Evolutionary conservation across 495 filamentous ascomycete species (phyloP).

Genomic region (Antarctomyces pellizariae): DNA sequence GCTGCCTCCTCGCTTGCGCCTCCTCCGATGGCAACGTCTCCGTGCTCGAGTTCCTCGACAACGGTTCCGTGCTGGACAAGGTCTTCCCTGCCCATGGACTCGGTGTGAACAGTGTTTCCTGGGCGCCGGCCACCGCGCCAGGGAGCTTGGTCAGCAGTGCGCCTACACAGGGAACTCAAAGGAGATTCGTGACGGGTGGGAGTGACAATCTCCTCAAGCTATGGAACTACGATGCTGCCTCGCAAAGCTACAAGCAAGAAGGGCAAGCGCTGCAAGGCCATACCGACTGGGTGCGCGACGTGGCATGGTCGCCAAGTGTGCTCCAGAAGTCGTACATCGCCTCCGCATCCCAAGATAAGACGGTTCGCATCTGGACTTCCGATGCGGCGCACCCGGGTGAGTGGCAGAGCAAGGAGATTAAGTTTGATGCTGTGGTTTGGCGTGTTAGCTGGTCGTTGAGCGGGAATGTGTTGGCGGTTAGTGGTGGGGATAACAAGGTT

Average conservation of each 20-base stretch:
- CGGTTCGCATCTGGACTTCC: constrained; percentile 87
- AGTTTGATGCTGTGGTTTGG: constrained; percentile 81
- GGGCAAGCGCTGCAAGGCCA: constrained; percentile 44
- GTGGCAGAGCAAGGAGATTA: constrained; percentile 65
- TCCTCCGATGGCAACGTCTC: constrained; percentile 79
- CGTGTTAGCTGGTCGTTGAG: constrained; percentile 93
- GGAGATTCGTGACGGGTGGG: constrained; percentile 82
- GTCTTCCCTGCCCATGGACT: constrained; percentile 80
- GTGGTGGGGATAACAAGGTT: constrained; percentile 89
- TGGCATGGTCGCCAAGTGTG: constrained; percentile 87
- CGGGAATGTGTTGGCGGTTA: constrained; percentile 89
- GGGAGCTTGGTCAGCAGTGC: constrained; percentile 56
- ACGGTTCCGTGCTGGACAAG: constrained; percentile 60
- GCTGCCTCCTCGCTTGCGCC: constrained; percentile 85
- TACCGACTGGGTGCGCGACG: constrained; percentile 93
- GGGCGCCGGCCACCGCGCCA: constrained; percentile 66
- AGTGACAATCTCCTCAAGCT: constrained; percentile 83
- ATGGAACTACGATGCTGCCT: constrained; percentile 36
- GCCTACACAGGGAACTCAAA: constrained; percentile 31
- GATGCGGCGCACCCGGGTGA: constrained; percentile 32
- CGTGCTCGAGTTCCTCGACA: constrained; percentile 91
- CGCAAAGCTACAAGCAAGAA: constrained; percentile 27
- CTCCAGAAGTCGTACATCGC: constrained; percentile 91
- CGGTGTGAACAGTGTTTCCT: constrained; percentile 85
- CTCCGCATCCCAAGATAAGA: constrained; percentile 84